Base-by-base conservation (phyloP, 2,329 filamentous ascomycete species). In the Trichothecium roseum region DNA sequence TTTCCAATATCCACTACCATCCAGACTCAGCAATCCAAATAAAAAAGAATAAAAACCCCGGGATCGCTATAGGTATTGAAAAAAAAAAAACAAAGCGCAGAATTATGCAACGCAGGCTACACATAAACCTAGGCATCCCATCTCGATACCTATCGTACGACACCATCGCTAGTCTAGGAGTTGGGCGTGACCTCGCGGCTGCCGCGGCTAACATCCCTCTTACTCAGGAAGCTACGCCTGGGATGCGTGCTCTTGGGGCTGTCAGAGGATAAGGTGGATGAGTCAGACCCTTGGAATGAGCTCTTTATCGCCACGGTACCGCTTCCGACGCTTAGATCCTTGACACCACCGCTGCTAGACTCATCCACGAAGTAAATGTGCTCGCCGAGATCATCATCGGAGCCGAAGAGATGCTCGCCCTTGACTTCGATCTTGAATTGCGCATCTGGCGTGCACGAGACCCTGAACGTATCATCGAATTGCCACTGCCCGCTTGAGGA, bases 341-440 rank as follows among this genome's bases (percentile, higher is more conserved):
- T 91, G 46, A 89, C 81, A 22, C 69, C 65, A 9, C 74, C 74
- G 1, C 68, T 63, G 3, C 75, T 73, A 2, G 69, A 73, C 53
- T 98, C 89, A 44, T 89, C 86, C n/a, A 98, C 75, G 53, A 93
- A 88, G 62, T 94, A 94, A n/a, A 82, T 55, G 5, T 75, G 75
- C 51, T 96, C 88, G 36, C 91, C 91, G 0, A 98, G 70, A 40
- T 81, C 74, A 37, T 88, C 81, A 53, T 93, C 86, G 39, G 78
- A 81, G 35, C 84, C 82, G 51, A 96, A 89, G 1, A 79, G 84
- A 49, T 83, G 76, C 51, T 94, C 85, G 48, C 87, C 82, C 54
- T 87, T 87, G 42, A 87, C 87, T 43, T 84, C 74, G 41, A 98
- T 55, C 54, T 86, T 83, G 72, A 95, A 96, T 51, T 84, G 79